Base-by-base conservation (phyloP, 768 basidiomycete species). In the Kwoniella mangroviensis region DNA sequence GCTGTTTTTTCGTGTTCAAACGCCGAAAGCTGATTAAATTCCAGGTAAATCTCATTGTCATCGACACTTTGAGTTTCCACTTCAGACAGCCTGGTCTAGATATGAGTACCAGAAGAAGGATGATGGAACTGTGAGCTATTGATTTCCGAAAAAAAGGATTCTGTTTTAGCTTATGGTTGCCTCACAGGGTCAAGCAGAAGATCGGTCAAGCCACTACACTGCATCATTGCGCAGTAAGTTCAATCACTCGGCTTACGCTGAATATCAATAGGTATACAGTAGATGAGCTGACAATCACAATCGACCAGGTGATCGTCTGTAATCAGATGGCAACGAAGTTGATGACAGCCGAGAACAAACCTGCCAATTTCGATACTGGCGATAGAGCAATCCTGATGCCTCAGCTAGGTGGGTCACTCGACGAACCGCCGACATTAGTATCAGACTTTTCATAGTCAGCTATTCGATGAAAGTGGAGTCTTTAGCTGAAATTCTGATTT, bases 311-410 rank as follows among this genome's bases (percentile, higher is more conserved):
- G 24, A 54, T 83, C 19, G 63, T 83, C 28, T 74, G 70, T 4
- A 80, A 77, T 62, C 82, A 83, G 56, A 74, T 83, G 63, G 79
- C 81, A 12, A 83, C 82, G 3, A 82, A 82, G 63, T 70, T 80
- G 3, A 52, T 83, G 42, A 80, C 80, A 2, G 71, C 67, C 41
- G 79, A 81, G 21, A 80, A 81, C 63, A 80, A 82, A 68, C 79
- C 78, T 10, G 78, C 76, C 2, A 82, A 79, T 41, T 81, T 83
- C 65, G 80, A 81, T 49, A 79, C 75, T 2, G 82, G 79, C 1
- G 81, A 82, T 42, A 56, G 75, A 34, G 79, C 79, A 3, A 74
- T 83, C 3, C 69, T 83, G 7, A 82, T 81, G 79, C 81, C 82
- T 43, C 82, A 83, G 56, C 68, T 83, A 6, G 82, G 82, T 78